A percentile compares a stretch with the other conserved stretches of the same genome.
Conservation (phyloP, 1,139 yeast species). For the Lodderomyces metapsilosis region DNA sequence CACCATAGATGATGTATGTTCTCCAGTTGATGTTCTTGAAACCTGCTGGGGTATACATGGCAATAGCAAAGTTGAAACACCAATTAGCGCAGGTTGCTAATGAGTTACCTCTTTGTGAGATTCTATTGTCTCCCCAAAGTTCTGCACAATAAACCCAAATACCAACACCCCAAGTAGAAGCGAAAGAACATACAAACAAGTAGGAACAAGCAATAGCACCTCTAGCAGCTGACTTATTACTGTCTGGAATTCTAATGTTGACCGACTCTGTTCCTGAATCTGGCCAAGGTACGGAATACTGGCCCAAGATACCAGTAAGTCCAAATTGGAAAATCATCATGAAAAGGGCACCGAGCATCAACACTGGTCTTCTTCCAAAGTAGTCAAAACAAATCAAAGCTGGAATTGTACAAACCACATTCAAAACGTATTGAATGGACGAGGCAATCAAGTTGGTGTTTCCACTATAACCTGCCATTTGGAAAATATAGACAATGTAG, state of each 20-base stretch:
- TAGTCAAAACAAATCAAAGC: slow-evolving; percentile 36
- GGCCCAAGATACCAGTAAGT: slow-evolving; percentile 42
- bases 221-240: slow-evolving; percentile 40
- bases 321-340: slow-evolving; percentile 36
- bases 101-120: slow-evolving; percentile 58
- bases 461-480: slow-evolving; percentile 53
- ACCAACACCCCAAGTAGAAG: slow-evolving; percentile 59
- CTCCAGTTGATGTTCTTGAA: slow-evolving; percentile 48
- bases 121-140: slow-evolving; percentile 53
- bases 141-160: slow-evolving; percentile 58
- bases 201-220: slow-evolving; percentile 59
- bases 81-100: slow-evolving; percentile 51
- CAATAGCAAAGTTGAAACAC: slow-evolving; percentile 53
- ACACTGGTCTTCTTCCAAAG: slow-evolving; percentile 37
- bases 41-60: slow-evolving; percentile 49
- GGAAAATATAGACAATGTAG: slow-evolving; percentile 59
- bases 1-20: slow-evolving; percentile 46
- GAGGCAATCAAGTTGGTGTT: slow-evolving; percentile 45
- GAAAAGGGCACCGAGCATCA: slow-evolving; percentile 31
- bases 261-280: slow-evolving; percentile 40
- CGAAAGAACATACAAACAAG: slow-evolving; percentile 53
- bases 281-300: slow-evolving; percentile 34
- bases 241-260: slow-evolving; percentile 40
- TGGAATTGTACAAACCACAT: slow-evolving; percentile 46
- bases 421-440: slow-evolving; percentile 51